phyloP scores from a whole-genome alignment of 345 rosid species.

The Citrus unshiu region DNA sequence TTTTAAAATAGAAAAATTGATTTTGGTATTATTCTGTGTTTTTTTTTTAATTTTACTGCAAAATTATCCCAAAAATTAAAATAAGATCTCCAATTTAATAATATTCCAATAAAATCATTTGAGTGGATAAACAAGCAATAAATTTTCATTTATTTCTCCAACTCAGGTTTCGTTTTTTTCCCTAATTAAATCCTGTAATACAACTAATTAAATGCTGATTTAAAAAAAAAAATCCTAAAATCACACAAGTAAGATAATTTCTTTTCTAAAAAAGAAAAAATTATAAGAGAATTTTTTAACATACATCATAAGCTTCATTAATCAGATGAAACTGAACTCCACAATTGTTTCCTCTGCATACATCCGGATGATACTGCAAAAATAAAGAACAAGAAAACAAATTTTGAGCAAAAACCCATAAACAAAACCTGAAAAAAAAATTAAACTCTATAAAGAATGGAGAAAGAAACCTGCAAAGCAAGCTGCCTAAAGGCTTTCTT shows the following conservation, averaged over 20 bases:
- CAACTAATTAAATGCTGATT: background rate
- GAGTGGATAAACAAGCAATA: background rate
- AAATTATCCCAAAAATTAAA: no score
- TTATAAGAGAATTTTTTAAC: background rate
- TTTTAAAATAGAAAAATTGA: no score
- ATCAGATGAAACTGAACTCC: slow-evolving; percentile 70
- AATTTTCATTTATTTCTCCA: background rate
- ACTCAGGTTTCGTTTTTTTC: background rate
- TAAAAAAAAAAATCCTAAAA: background rate
- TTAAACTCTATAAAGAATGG: no score
- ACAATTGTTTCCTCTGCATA: slow-evolving; percentile 85
- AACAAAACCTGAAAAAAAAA: background rate
- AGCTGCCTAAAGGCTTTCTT: slow-evolving; percentile 82
- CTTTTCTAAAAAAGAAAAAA: background rate
- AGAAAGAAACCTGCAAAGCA: slow-evolving; percentile 57
- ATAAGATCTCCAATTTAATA: background rate
- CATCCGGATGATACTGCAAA: slow-evolving; percentile 95
- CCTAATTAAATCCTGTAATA: background rate
- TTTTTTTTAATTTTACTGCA: no score
- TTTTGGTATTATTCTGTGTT: no score
- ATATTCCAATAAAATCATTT: background rate
- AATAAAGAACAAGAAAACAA: background rate
- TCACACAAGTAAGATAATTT: no score
- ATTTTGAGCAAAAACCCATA: background rate
- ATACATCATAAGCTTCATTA: slow-evolving; percentile 89